Conservation (phyloP, 495 filamentous ascomycete genomes). For the Tricharina praecox region DNA sequence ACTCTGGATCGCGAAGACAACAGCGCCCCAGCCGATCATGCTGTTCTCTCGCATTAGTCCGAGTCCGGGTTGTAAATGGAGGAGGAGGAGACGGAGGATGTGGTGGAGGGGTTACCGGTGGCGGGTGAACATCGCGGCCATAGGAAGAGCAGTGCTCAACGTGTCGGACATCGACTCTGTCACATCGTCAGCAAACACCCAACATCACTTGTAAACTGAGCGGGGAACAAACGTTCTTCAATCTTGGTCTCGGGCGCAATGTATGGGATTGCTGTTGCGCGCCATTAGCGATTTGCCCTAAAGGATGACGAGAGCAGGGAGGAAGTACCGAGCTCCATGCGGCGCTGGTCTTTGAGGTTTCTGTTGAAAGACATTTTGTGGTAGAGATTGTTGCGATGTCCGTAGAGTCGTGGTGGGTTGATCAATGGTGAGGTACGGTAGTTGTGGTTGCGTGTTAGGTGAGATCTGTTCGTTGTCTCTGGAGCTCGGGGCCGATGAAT, state of each 20-base stretch:
- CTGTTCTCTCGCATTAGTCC: background rate
- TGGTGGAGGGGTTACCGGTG: conserved; percentile 17
- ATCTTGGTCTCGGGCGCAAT: conserved; percentile 13
- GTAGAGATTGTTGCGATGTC: background rate
- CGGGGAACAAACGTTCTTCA: conserved; percentile 16
- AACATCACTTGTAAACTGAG: too few relatives aligned
- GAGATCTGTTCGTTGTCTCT: too few relatives aligned
- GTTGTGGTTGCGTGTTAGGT: too few relatives aligned
- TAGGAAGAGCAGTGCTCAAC: conserved; percentile 21
- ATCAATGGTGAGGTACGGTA: too few relatives aligned
- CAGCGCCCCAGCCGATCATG: conserved; percentile 13
- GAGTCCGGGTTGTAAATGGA: too few relatives aligned
- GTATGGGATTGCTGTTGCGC: conserved; percentile 24
- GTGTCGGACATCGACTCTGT: too few relatives aligned
- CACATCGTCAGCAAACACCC: too few relatives aligned
- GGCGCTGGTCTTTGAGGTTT: conserved; percentile 25
- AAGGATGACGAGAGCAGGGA: background rate
- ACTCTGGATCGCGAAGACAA: conserved; percentile 24
- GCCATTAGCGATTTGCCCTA: conserved; percentile 6
- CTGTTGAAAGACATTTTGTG: background rate
- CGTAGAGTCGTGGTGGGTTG: conserved; percentile 2
- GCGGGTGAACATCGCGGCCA: conserved; percentile 28
- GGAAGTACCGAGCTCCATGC: conserved; percentile 19
- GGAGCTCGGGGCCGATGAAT: too few relatives aligned
- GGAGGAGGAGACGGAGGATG: background rate